Percentiles rank a stretch among this genome's conserved stretches.
Evolutionary conservation across 352 stramenopile genomes (phyloP).

Genomic region (Pythium angustatum): DNA sequence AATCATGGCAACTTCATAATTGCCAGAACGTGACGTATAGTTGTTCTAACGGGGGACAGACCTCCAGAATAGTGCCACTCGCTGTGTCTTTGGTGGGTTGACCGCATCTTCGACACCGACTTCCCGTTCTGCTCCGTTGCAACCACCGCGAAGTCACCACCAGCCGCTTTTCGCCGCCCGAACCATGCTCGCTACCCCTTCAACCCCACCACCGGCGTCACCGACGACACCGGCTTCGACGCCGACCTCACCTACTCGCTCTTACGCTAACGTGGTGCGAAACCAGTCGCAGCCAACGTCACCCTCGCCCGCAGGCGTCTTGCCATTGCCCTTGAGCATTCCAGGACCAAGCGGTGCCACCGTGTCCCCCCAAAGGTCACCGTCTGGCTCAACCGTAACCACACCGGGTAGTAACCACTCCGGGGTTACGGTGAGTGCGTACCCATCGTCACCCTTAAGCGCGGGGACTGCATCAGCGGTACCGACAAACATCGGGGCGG

Average conservation of each 20-base stretch:
- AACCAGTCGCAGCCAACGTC: too few relatives aligned
- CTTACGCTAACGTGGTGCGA: neutral
- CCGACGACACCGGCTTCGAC: neutral
- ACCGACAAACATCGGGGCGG: neutral
- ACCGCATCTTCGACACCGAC: too few relatives aligned
- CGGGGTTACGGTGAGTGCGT: neutral
- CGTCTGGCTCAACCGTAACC: neutral
- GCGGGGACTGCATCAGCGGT: too few relatives aligned
- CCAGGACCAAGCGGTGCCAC: neutral
- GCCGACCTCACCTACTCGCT: neutral
- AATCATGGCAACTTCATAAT: too few relatives aligned
- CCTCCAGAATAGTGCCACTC: neutral
- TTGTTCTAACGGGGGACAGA: neutral
- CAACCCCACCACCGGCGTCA: neutral
- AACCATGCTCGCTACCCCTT: neutral
- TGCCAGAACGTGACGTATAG: conserved; percentile 11
- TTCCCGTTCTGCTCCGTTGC: neutral
- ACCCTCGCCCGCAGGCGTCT: neutral
- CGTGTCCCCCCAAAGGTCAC: neutral
- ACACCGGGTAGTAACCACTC: neutral
- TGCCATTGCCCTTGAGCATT: neutral
- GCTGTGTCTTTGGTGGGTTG: neutral
- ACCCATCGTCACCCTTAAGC: neutral
- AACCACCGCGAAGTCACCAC: neutral
- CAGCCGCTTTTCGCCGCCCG: neutral